Base-by-base conservation (phyloP, 805 yeast genomes). In the Kodamaea fukazawae region DNA sequence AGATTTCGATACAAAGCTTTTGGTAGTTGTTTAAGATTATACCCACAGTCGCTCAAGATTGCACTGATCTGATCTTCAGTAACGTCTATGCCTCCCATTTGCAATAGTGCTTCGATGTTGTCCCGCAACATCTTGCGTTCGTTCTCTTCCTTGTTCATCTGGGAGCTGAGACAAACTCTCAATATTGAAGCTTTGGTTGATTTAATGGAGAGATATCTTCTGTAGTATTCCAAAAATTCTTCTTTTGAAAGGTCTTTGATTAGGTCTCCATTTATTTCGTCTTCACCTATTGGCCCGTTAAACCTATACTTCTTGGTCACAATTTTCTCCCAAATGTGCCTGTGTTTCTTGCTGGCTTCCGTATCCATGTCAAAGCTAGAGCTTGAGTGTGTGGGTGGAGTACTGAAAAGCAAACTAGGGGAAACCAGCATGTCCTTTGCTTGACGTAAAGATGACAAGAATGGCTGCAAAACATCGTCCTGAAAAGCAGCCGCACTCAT, bases 251-350 rank as follows among this genome's bases (percentile, higher is more conserved):
- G 38, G 0, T 38, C 36, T 13, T 55, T 43, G 0, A 79, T 45
- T 0, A 65, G 13, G 0, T 41, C 28, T 3, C 43, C 7, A 48
- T 73, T 77, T 15, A 70, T 50, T 3, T 51, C 47, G 44, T 70
- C 65, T 4, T 60, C 54, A 29, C 63, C 61, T 4, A 45, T 39
- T 20, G 46, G 49, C 8, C 59, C 58, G 0, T 62, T 50, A 47
- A 76, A 78, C 17, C 60, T 46, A 45, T 70, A 75, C 2, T 70
- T 65, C 35, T 61, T 58, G 29, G 64, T 70, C 3, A 67, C 46
- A 2, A 82, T 78, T 41, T 75, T 75, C 39, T 74, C 79, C 73
- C 78, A 71, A 28, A 57, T 47, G 22, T 60, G 60, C 42, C 65
- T 70, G 54, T 83, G 90, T 2, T 32, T 33, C 15, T 32, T 37